Percentiles rank a stretch among this genome's conserved stretches.
Conservation (phyloP, 805 yeast genomes). For the Metschnikowia kofuensis region DNA sequence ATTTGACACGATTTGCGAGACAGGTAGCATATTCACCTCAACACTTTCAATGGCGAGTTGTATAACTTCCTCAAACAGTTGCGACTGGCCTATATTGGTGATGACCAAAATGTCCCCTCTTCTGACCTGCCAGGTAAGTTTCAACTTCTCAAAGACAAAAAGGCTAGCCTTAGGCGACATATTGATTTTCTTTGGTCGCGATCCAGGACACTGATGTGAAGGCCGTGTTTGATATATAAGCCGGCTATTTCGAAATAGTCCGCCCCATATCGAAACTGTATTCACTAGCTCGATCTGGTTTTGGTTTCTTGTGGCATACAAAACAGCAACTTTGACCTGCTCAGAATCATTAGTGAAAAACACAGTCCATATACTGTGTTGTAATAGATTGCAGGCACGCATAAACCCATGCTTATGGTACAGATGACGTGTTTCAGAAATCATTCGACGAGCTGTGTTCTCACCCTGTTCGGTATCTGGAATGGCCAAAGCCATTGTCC, state of each 20-base stretch:
- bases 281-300: not conserved
- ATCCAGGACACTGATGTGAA: not conserved
- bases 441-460: not conserved
- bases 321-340: not conserved
- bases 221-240: not conserved
- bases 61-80: not conserved
- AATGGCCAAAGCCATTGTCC: not conserved
- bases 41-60: constrained; percentile 6
- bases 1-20: not conserved
- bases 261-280: not conserved
- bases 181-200: not conserved
- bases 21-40: not conserved
- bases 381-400: not conserved
- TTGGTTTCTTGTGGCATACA: not conserved
- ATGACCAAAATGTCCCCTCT: not conserved
- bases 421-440: not conserved
- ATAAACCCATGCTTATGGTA: not conserved
- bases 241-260: not conserved
- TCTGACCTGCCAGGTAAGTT: not conserved
- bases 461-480: not conserved
- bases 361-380: not conserved
- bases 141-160: not conserved
- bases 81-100: not conserved
- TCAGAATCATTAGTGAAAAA: not conserved
- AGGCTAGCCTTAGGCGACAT: not conserved